Conservation (phyloP, 148 eudicot species). For the Rhododendron ovatum region DNA sequence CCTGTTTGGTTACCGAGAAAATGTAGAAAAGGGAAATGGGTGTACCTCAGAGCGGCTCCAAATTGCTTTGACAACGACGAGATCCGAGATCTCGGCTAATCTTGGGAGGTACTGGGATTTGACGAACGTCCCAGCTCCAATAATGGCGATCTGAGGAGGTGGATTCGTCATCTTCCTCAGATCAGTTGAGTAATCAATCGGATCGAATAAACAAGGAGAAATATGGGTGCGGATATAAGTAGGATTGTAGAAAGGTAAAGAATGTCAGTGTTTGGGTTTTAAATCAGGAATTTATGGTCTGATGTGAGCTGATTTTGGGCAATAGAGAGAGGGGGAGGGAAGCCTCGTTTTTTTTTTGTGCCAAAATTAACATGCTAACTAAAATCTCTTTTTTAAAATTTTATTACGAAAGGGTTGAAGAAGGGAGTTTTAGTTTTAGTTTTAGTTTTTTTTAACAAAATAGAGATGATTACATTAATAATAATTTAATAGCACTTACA, state of each 20-base stretch:
- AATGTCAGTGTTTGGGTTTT: neutral
- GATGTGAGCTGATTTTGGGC: neutral
- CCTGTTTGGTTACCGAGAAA: slow-evolving; percentile 3
- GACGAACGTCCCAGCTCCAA: slow-evolving; percentile 93
- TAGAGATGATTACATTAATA: too few relatives aligned
- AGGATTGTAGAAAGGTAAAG: neutral
- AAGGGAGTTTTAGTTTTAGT: too few relatives aligned
- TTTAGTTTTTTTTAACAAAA: too few relatives aligned
- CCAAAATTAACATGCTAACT: too few relatives aligned
- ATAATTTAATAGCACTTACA: too few relatives aligned
- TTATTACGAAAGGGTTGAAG: too few relatives aligned
- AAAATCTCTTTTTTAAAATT: too few relatives aligned
- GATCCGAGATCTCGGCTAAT: slow-evolving; percentile 74
- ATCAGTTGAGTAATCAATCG: neutral
- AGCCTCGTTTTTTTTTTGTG: neutral
- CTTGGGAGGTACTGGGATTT: slow-evolving; percentile 76
- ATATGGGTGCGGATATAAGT: neutral
- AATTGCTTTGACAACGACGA: slow-evolving; percentile 60
- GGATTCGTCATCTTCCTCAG: slow-evolving; percentile 27
- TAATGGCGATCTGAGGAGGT: slow-evolving; percentile 67
- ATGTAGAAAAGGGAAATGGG: neutral
- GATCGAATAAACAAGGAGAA: neutral
- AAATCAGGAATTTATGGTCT: neutral
- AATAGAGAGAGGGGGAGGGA: neutral
- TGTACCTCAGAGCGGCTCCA: slow-evolving; percentile 88